A percentile compares a stretch with the other conserved stretches of the same genome.
phyloP scores from a whole-genome alignment of 73 alveolate species.

The Paramecium pentaurelia region DNA sequence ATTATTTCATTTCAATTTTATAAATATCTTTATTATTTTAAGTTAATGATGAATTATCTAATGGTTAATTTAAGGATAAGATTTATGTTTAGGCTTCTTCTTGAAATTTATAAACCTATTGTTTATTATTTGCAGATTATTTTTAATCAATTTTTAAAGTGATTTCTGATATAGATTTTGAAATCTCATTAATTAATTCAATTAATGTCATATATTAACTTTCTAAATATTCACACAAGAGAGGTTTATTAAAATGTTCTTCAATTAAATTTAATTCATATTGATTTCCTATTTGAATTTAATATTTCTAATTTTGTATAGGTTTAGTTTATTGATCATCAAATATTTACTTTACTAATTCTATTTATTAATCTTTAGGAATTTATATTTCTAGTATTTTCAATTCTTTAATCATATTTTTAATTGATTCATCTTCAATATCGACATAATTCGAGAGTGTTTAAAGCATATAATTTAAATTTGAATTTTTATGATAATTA shows the following conservation, averaged over 20 bases:
- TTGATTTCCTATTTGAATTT: background rate
- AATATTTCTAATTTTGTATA: background rate
- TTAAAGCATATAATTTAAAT: background rate
- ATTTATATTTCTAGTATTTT: background rate
- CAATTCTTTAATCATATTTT: background rate
- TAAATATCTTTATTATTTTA: background rate
- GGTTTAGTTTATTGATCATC: background rate
- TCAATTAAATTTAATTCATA: background rate
- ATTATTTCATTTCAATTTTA: background rate
- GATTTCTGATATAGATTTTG: background rate
- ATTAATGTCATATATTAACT: background rate
- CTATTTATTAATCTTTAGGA: background rate
- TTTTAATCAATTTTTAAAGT: background rate
- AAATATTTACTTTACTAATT: background rate
- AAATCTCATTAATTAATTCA: background rate
- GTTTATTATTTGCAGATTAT: background rate
- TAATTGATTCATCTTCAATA: background rate
- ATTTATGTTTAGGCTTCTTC: conserved; percentile 4
- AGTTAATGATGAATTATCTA: background rate
- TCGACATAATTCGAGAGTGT: background rate
- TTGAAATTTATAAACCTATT: background rate
- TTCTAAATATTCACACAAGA: background rate
- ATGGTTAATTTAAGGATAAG: background rate
- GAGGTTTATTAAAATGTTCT: background rate
- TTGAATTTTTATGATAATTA: background rate